Evolutionary conservation across 306 rosid species (phyloP).

Genomic region (Pachyrhizus erosus): DNA sequence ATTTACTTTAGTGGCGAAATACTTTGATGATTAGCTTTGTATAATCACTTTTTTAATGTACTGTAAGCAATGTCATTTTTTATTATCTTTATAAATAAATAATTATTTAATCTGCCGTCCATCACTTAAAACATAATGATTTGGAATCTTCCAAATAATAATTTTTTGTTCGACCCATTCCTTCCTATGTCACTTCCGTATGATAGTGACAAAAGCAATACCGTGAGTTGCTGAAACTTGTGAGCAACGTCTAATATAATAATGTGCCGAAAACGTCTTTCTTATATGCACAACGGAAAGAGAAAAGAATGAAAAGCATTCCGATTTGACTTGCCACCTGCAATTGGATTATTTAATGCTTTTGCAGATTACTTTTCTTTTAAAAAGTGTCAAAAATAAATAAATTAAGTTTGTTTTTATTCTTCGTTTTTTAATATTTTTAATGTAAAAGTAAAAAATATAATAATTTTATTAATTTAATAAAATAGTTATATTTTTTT

Average conservation of each 20-base stretch:
- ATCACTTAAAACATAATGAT: constrained; percentile 35
- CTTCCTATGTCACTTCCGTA: neutral
- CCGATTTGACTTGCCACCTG: neutral
- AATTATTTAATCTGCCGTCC: constrained; percentile 37
- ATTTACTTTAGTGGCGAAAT: neutral
- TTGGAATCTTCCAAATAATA: constrained; percentile 42
- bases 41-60: neutral
- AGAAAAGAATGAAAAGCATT: neutral
- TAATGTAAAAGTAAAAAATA: too few species aligned
- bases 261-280: constrained; percentile 12
- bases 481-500: too few species aligned
- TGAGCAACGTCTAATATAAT: neutral
- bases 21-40: neutral
- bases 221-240: neutral
- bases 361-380: neutral
- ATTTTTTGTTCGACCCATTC: constrained; percentile 19
- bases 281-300: too few species aligned
- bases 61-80: too few species aligned
- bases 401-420: too few species aligned
- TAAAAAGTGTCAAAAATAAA: neutral
- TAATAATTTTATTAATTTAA: too few species aligned
- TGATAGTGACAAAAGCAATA: constrained; percentile 32
- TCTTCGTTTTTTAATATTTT: too few species aligned
- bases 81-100: too few species aligned
- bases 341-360: neutral